Evolutionary conservation across 352 stramenopile genomes (phyloP), one percentile per base, ranked within the genome.

Genomic region (Globisporangium spinosum): DNA sequence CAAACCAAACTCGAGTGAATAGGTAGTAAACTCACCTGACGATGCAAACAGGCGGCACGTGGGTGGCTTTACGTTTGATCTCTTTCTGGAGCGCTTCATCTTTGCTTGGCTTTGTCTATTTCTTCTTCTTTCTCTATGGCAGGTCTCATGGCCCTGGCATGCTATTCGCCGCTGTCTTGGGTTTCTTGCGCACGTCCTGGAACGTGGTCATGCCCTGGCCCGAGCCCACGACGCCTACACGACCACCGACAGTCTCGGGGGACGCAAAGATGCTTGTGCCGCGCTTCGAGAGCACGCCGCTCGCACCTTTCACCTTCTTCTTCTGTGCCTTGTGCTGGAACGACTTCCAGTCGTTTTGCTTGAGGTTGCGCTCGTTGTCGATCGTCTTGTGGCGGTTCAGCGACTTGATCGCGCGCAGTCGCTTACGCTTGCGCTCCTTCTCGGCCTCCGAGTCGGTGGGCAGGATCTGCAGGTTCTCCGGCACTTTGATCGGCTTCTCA

Each of bases 241-340:
- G 90, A 13, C 87, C 87, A 32, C 94, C 69, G 8, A 95, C 82
- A 15, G 79, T 89, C 49, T 95, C 90, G 9, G 91, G 89, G 6
- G 89, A 94, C 29, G 88, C 85, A 77, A 98, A 98, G 75, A 97
- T 97, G 70, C 88, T 97, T 23, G 76, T 89, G 62, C 90, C 90
- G 20, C 84, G 84, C 68, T 87, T 89, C 29, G 85, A 91, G 45
- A 92, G 75, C 70, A 89, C 88, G 35, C 83, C 82, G 55, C 83
- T 92, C 10, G 78, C 77, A 20, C 85, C 86, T 61, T 87, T 80
- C 32, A 86, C 85, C 27, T 82, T 71, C 68, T 90, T 90, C 76
- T 95, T 90, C 54, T 81, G 70, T 15, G 85, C 84, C 65, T 93
- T 95, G 69, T 84, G 69, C 70, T 95, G 83, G 73, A 97, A 97